These are phyloP conservation scores for Neurospora crassa DNA, from an alignment of 2,329 filamentous ascomycete genomes.

Conservation along the genomic window DNA sequence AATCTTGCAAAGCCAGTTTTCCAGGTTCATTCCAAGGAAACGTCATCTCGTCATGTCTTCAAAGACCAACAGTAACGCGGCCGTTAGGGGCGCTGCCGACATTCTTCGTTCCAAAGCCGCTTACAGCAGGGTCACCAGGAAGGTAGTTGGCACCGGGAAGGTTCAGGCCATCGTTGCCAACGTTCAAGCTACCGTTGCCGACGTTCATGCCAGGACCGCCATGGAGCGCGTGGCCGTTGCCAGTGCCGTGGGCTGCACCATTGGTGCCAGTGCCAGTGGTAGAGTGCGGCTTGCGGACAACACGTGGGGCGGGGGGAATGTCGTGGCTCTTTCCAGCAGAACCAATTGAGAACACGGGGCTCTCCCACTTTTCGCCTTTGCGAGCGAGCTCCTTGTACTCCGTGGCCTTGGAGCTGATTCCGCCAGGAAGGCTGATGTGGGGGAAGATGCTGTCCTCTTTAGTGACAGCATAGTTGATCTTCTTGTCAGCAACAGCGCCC, in stretches of 20 bases:
- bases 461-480: conserved; percentile 76
- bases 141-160: not conserved
- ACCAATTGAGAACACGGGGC: conserved; percentile 84
- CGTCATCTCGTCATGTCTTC: not conserved
- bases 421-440: conserved; percentile 73
- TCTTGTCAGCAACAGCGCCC: conserved; percentile 49
- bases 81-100: not conserved
- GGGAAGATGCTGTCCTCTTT: conserved; percentile 86
- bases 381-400: conserved; percentile 82
- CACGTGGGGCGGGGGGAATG: conserved; percentile 52
- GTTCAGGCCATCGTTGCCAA: conserved; percentile 1
- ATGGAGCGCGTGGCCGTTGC: conserved; percentile 3
- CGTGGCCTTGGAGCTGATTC: conserved; percentile 86
- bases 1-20: not conserved
- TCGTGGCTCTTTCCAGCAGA: conserved; percentile 61
- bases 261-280: conserved; percentile 1
- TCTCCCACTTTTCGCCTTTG: conserved; percentile 92
- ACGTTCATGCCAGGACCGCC: conserved; percentile 2
- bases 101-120: not conserved
- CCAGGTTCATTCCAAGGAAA: not conserved
- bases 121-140: not conserved
- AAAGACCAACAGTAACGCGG: not conserved
- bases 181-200: not conserved
- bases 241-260: conserved; percentile 1
- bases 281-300: conserved; percentile 37